Evolutionary conservation across 2,329 filamentous ascomycete genomes (phyloP).

Genomic region (Diaporthe sp.): DNA sequence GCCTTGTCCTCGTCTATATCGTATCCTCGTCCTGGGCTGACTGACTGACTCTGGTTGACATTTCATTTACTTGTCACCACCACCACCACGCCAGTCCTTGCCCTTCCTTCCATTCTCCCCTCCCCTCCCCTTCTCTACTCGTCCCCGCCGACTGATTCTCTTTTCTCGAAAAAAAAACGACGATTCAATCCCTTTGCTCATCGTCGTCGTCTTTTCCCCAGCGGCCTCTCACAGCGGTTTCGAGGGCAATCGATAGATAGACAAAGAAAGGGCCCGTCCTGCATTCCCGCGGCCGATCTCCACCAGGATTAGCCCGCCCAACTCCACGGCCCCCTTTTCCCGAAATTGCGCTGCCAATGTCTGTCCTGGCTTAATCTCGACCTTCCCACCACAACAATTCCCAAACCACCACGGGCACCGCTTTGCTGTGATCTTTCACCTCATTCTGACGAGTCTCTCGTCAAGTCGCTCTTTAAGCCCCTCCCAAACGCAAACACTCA

Average conservation of each 20-base stretch:
- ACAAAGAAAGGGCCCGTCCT: slow-evolving; percentile 30
- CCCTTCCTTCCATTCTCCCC: slow-evolving; percentile 38
- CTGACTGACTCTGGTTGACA: slow-evolving; percentile 34
- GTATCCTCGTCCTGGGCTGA: slow-evolving; percentile 27
- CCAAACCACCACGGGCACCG: slow-evolving; percentile 36
- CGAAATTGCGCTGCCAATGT: slow-evolving; percentile 43
- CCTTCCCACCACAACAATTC: slow-evolving; percentile 29
- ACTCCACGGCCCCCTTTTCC: slow-evolving; percentile 38
- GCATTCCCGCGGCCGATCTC: slow-evolving; percentile 34
- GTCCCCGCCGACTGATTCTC: slow-evolving; percentile 36
- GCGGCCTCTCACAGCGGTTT: slow-evolving; percentile 29
- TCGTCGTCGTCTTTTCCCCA: slow-evolving; percentile 42
- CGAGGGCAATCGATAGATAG: slow-evolving; percentile 35
- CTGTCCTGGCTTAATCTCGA: slow-evolving; percentile 43
- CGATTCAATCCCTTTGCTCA: slow-evolving; percentile 41
- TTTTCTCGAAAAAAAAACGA: slow-evolving; percentile 38
- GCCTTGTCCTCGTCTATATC: slow-evolving; percentile 31
- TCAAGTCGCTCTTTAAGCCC: slow-evolving; percentile 59
- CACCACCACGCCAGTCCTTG: slow-evolving; percentile 15
- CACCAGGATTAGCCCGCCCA: slow-evolving; percentile 36
- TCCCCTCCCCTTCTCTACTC: slow-evolving; percentile 39
- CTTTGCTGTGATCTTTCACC: slow-evolving; percentile 39
- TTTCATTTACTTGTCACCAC: slow-evolving; percentile 37
- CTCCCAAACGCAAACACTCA: slow-evolving; percentile 43
- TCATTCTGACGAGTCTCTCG: slow-evolving; percentile 57